Conservation (phyloP, 331 rosid genomes). For the Quercus lobata region DNA sequence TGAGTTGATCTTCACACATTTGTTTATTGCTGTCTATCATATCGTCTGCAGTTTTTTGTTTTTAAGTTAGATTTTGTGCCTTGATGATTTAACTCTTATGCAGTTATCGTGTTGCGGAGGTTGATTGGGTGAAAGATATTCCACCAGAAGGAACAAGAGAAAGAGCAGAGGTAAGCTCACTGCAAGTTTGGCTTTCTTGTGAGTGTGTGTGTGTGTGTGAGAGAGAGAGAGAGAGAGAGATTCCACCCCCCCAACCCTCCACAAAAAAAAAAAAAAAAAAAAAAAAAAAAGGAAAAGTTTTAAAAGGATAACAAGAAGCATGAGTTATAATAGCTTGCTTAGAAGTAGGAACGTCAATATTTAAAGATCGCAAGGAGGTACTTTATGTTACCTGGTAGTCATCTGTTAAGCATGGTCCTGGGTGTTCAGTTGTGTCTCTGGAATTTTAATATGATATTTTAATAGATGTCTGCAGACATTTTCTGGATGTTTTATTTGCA, state of each 20-base stretch:
- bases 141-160: constrained; percentile 71
- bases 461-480: neutral
- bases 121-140: constrained; percentile 81
- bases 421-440: neutral
- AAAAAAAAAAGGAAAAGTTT: neutral
- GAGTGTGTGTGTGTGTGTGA: neutral
- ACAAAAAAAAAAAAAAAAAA: neutral
- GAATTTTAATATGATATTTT: neutral
- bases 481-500: neutral
- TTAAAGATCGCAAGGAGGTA: neutral
- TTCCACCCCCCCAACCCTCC: neutral
- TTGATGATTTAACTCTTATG: constrained; percentile 16
- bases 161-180: constrained; percentile 58
- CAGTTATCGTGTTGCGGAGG: constrained; percentile 96
- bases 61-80: constrained; percentile 21
- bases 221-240: neutral
- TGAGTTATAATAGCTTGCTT: neutral
- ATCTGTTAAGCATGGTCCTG: neutral
- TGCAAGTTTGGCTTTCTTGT: constrained; percentile 19
- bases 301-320: neutral
- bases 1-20: constrained; percentile 24
- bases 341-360: neutral
- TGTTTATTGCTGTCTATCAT: constrained; percentile 12
- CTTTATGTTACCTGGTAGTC: neutral
- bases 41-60: constrained; percentile 5